A percentile compares a stretch with the other conserved stretches of the same genome.
These are phyloP conservation scores for Aegilops longissima DNA, from an alignment of 176 grass and related monocot genomes.

Conservation along the genomic window DNA sequence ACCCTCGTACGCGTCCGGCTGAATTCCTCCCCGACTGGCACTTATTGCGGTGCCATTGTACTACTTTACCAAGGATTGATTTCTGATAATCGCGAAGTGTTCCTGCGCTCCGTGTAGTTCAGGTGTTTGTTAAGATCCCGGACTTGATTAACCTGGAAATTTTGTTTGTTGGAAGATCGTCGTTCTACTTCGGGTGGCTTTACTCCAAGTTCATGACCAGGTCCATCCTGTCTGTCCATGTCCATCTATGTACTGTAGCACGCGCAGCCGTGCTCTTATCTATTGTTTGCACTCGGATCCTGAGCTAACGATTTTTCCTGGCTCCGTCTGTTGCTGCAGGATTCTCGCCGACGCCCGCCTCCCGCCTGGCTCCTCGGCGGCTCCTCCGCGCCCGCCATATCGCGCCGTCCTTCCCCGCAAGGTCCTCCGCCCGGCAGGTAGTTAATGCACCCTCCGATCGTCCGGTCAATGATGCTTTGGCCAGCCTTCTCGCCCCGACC, in stretches of 20 bases:
- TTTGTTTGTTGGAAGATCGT: background rate
- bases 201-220: background rate
- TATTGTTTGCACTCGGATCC: background rate
- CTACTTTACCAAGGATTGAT: background rate
- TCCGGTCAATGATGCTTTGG: background rate
- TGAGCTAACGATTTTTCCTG: background rate
- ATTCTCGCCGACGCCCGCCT: constrained; percentile 31
- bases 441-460: constrained; percentile 10
- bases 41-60: background rate
- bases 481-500: constrained; percentile 34
- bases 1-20: background rate
- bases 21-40: background rate
- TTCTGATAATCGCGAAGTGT: background rate
- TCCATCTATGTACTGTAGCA: background rate
- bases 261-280: too few relatives aligned
- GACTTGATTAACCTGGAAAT: background rate
- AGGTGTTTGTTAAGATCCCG: background rate
- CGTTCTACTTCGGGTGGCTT: background rate
- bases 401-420: constrained; percentile 32
- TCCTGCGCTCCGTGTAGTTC: background rate
- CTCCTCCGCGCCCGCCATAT: constrained; percentile 21
- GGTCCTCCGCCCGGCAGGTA: constrained; percentile 50
- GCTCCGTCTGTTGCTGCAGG: constrained; percentile 28
- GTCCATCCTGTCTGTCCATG: background rate
- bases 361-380: constrained; percentile 10